phyloP scores from a whole-genome alignment of 495 filamentous ascomycete species.

The Penicillium malachiteum region DNA sequence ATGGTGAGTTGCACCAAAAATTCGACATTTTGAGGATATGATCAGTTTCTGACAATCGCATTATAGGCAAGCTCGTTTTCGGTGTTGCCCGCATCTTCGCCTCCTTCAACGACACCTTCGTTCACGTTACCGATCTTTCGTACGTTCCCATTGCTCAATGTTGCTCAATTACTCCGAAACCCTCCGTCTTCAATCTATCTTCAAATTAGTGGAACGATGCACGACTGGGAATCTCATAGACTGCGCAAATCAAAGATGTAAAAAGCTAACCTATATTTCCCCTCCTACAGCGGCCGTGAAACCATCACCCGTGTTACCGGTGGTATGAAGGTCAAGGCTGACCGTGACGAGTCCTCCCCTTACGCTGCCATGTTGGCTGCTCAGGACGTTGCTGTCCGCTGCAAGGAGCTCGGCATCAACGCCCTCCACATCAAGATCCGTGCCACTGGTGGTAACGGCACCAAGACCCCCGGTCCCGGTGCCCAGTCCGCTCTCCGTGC shows the following conservation, averaged over 20 bases:
- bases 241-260: background rate
- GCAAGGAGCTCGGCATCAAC: constrained; percentile 99
- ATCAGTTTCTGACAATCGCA: constrained; percentile 3
- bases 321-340: constrained; percentile 99
- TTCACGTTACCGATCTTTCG: constrained; percentile 99
- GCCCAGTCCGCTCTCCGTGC: constrained; percentile 98
- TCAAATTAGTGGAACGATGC: constrained; percentile 7
- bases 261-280: constrained; percentile 59
- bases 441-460: constrained; percentile 98
- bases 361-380: constrained; percentile 99
- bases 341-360: constrained; percentile 98
- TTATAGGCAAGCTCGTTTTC: constrained; percentile 92
- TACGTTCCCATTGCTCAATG: constrained; percentile 49
- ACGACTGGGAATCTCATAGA: background rate
- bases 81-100: constrained; percentile 99
- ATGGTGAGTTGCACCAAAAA: constrained; percentile 58
- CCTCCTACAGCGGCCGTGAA: constrained; percentile 86
- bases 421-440: constrained; percentile 99
- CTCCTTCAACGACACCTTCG: constrained; percentile 98
- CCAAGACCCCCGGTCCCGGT: constrained; percentile 98
- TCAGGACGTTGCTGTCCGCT: constrained; percentile 86
- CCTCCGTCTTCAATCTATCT: background rate
- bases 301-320: constrained; percentile 99
- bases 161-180: background rate
- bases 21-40: background rate